Base-by-base conservation (phyloP, 1,284 basidiomycete species). In the Prillingera fragicola region DNA sequence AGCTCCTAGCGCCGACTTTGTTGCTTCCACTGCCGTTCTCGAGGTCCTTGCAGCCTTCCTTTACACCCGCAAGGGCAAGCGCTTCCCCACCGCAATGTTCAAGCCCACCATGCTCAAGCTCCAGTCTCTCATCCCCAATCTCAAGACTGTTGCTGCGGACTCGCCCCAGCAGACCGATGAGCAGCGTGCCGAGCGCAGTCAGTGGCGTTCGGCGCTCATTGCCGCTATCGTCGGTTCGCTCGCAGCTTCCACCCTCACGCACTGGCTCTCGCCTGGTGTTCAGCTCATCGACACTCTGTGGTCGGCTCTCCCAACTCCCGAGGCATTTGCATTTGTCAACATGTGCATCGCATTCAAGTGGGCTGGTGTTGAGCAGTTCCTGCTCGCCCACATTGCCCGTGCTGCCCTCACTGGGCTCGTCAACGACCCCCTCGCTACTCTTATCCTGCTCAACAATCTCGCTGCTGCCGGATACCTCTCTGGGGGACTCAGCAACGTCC, bases 11-110 rank as follows among this genome's bases (percentile, higher is more conserved):
- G 27, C 27, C 27, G 14, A 32, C 26, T 42, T 29, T 21, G 17
- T 26, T 12, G 14, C 38, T n/a, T 52, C 57, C 8, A 41, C 49
- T 9, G 42, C 51, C 5, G 46, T 65, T 38, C 51, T 70, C 25
- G 47, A 50, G 0, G 37, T 70, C 4, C 54, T 72, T 26, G 62
- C 69, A 0, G 60, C 77, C 1, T 62, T 85, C 15, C 71, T 80
- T 7, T 63, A 70, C 25, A 54, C 54, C 17, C 56, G 67, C 17
- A 70, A 68, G 42, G 67, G 64, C 18, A 67, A 40, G 72, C 83
- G 33, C 61, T 83, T 56, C 48, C 65, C 67, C 23, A 69, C 79
- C 24, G 50, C 72, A n/a, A 67, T 82, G 2, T 63, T 73, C 23
- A 50, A 57, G 44, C 55, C 64, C 3, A 46, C 65, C 13, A 67